Base-by-base conservation (phyloP, 2,329 filamentous ascomycete genomes). In the Xylariales sp. region DNA sequence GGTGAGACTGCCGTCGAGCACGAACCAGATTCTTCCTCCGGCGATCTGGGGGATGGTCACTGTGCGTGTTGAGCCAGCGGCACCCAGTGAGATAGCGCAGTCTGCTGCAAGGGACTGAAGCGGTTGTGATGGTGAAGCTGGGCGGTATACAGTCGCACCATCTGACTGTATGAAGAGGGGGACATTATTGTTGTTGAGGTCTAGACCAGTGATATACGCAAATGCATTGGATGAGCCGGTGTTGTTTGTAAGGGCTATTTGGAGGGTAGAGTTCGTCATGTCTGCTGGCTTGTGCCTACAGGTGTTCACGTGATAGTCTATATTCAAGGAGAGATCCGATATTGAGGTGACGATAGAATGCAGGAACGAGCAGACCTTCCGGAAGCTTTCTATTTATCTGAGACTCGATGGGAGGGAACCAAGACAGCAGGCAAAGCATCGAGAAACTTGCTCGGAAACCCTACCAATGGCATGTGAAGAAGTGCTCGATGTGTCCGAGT, bases 11-110 rank as follows among this genome's bases (percentile, higher is more conserved):
- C 64, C 64, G 50, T 75, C 76, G 45, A 77, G 68, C 42, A 72
- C 78, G 60, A 87, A 84, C 80, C 83, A 90, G 57, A 89, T 78
- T 40, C 86, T 75, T 2, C 78, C 84, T 16, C 84, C 84, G 3
- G 76, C 82, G 19, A 88, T 71, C 46, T 80, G 80, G 9, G 86
- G 86, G 46, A 89, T 79, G 1, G 75, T 80, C 18, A 86, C 68
- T 3, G 68, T 76, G 20, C 68, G 75, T 1, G 74, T 76, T 31
- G 69, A 65, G 5, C 84, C 84, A 0, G 80, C 70, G 0, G 68
- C 65, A 11, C 83, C 83, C 4, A 89, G 65, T 1, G 68, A 60
- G 46, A 90, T 88, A 27, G 76, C 75, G 52, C 76, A 76, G 58
- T 88, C 69, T 22, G 64, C 68, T 3, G 63, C 61, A 12, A 87